Conservation (phyloP, 192 early-diverging fungal species). For the Cetraspora pellucida region DNA sequence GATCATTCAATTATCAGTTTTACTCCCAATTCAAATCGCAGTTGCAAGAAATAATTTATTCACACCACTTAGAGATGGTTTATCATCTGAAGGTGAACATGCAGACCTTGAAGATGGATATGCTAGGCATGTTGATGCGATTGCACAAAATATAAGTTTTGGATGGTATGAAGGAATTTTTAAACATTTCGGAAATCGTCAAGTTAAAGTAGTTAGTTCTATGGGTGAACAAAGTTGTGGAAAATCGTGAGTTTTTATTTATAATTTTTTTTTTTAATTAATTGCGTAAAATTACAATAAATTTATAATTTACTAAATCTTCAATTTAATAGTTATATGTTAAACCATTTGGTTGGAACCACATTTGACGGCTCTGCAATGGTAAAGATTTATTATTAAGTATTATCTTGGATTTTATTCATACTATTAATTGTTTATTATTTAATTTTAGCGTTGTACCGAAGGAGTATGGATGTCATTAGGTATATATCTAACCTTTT, state of each 20-base stretch:
- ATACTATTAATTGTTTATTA: neutral
- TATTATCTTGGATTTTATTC: neutral
- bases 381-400: conserved; percentile 2
- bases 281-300: too few species aligned
- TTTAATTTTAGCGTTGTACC: conserved; percentile 32
- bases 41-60: conserved; percentile 34
- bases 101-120: neutral
- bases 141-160: conserved; percentile 18
- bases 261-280: neutral
- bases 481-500: neutral
- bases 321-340: neutral
- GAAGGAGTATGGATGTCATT: conserved; percentile 35
- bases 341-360: conserved; percentile 32
- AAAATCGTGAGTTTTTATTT: conserved; percentile 15
- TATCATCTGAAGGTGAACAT: conserved; percentile 1
- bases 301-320: neutral
- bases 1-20: conserved; percentile 8
- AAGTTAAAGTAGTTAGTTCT: conserved; percentile 28
- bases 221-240: conserved; percentile 37
- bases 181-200: conserved; percentile 23
- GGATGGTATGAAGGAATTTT: conserved; percentile 33
- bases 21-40: conserved; percentile 29
- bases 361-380: conserved; percentile 32
- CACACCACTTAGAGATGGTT: conserved; percentile 15
- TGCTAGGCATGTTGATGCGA: neutral